phyloP scores from a whole-genome alignment of 257 asterid genomes.

The Forsythia suspensa region DNA sequence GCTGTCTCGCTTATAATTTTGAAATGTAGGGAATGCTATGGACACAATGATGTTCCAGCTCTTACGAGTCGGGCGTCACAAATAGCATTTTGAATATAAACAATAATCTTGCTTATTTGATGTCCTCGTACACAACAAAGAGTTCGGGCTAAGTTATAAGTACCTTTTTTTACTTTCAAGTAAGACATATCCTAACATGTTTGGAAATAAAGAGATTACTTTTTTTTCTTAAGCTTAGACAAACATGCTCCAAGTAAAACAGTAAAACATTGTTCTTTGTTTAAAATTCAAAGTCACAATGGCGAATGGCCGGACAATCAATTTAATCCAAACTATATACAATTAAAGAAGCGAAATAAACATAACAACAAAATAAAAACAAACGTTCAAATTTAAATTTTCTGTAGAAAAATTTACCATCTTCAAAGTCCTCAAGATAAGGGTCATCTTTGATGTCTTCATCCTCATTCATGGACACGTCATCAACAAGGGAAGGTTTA shows the following conservation, averaged over 20 bases:
- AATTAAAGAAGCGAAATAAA: neutral
- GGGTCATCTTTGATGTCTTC: constrained; percentile 37
- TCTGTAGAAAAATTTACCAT: constrained; percentile 35
- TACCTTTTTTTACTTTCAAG: neutral
- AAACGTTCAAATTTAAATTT: neutral
- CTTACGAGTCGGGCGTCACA: too few relatives aligned
- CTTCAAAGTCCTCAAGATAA: constrained; percentile 44
- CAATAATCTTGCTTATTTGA: too few relatives aligned
- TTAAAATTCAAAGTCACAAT: neutral
- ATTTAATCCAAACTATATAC: neutral
- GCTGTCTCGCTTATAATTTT: too few relatives aligned
- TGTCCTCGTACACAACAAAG: too few relatives aligned
- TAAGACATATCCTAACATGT: neutral
- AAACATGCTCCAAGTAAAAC: too few relatives aligned
- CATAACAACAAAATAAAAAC: neutral
- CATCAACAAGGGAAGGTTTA: constrained; percentile 45
- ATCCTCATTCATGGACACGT: constrained; percentile 38
- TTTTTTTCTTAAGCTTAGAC: too few relatives aligned
- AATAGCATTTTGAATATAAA: too few relatives aligned
- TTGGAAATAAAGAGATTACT: neutral
- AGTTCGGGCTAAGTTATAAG: neutral
- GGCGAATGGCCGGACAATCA: neutral
- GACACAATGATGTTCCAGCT: too few relatives aligned
- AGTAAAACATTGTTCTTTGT: neutral
- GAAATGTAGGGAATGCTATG: too few relatives aligned